Evolutionary conservation across 2,329 filamentous ascomycete species (phyloP).

Genomic region (Beauveria bassiana): DNA sequence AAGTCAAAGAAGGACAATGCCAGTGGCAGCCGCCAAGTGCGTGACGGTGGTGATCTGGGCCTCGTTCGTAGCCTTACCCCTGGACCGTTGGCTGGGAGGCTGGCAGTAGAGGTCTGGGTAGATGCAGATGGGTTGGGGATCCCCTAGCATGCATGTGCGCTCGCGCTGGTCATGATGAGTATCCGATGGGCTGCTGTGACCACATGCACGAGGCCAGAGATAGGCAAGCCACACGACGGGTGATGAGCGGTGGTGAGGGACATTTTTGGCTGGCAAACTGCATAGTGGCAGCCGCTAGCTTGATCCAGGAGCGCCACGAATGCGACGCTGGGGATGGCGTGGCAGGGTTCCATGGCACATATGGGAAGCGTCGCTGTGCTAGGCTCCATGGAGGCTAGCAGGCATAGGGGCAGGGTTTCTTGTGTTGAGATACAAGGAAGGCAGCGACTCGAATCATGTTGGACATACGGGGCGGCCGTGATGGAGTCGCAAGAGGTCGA

Average conservation of each 20-base stretch:
- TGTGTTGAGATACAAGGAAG: background rate
- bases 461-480: background rate
- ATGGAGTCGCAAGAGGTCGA: background rate
- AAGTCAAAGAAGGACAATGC: background rate
- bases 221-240: constrained; percentile 3
- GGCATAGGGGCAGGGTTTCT: background rate
- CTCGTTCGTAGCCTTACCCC: background rate
- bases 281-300: background rate
- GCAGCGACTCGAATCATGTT: background rate
- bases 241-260: background rate
- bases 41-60: background rate
- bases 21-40: background rate
- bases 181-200: background rate
- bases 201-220: background rate
- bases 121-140: constrained; percentile 2
- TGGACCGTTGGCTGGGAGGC: background rate
- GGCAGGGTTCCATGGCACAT: background rate
- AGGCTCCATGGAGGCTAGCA: background rate
- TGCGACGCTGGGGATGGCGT: background rate
- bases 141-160: background rate
- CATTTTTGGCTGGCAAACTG: background rate
- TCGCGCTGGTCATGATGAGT: background rate
- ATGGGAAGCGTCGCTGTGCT: background rate
- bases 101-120: background rate
- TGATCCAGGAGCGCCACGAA: constrained; percentile 1